Evolutionary conservation across 768 basidiomycete genomes (phyloP), one percentile per base, ranked within the genome.

Genomic region (Lentinula guzmanii): DNA sequence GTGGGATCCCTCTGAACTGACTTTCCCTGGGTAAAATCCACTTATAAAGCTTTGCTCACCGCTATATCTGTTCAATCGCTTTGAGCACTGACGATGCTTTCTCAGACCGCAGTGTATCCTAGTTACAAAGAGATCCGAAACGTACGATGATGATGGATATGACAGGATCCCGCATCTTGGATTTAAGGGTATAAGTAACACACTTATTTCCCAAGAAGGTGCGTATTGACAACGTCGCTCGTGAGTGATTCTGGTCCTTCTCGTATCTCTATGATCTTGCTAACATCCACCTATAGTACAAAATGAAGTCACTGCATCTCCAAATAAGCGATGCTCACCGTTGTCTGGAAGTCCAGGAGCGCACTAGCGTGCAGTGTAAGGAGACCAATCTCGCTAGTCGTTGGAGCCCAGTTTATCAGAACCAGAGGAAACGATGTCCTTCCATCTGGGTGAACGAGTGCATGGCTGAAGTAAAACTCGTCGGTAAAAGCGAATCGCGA

Each of bases 381-480:
- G 66, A 92, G 76, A 31, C 85, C 82, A 34, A 83, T 93, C 70
- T 95, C 93, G 66, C 86, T 87, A 7, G 86, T 80, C 3, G 76
- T 80, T 16, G 93, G 95, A 28, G 85, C 83, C 94, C 94, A 97
- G 76, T 95, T 95, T 71, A 97, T 76, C 52, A 96, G 79, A 11
- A 92, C 86, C 10, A 97, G 77, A 1, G 94, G 94, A 66, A 87
- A 91, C 1, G 91, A 94, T 62, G 80, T 90, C 52, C 95, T 80
- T 3, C 93, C 94, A 68, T 96, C 94, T 8, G 70, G 70, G 71
- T 95, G 91, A 56, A 80, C 79, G 39, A 94, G 82, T 68, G 91
- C 90, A 67, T 95, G 89, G 9, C 91, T 93, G 51, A 95, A 79
- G 31, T 2, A 16, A 10, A 4, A 5, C 9, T 21, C 18, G 16